phyloP scores from a whole-genome alignment of 1,284 basidiomycete genomes.

The Trichosporon sp. region DNA sequence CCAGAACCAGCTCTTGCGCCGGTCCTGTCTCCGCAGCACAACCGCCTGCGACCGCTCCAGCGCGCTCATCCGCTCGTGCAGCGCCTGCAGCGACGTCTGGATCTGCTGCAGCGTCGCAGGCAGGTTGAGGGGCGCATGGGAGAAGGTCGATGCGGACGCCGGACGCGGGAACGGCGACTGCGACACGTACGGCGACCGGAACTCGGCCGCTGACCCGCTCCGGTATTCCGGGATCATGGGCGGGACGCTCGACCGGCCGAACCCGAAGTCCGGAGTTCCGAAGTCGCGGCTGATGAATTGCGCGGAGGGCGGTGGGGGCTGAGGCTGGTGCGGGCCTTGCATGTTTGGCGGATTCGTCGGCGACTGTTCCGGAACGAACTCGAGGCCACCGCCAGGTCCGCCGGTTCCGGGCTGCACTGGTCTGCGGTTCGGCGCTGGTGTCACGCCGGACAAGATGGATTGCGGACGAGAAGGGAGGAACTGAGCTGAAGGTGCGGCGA shows the following conservation, averaged over 20 bases:
- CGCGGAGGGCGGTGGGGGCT: constrained; percentile 6
- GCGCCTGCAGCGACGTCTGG: constrained; percentile 80
- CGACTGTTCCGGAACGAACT: constrained; percentile 11
- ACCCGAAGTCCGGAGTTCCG: constrained; percentile 27
- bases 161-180: constrained; percentile 18
- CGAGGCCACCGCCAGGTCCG: neutral
- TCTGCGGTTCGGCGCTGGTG: neutral
- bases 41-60: constrained; percentile 56
- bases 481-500: neutral
- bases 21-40: constrained; percentile 32
- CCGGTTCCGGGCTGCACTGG: neutral
- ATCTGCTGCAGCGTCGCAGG: constrained; percentile 44
- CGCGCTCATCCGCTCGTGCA: constrained; percentile 78
- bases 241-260: neutral
- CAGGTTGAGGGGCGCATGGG: constrained; percentile 29
- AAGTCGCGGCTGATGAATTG: constrained; percentile 22
- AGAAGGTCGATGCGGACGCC: constrained; percentile 48
- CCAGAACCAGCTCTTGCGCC: constrained; percentile 35
- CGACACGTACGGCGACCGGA: constrained; percentile 13
- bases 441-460: constrained; percentile 10
- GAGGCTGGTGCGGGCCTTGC: neutral
- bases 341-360: neutral
- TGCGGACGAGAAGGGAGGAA: constrained; percentile 5
- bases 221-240: neutral
- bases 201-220: neutral